Evolutionary conservation across 768 basidiomycete species (phyloP).

Genomic region (Phaeolepiota aurea): DNA sequence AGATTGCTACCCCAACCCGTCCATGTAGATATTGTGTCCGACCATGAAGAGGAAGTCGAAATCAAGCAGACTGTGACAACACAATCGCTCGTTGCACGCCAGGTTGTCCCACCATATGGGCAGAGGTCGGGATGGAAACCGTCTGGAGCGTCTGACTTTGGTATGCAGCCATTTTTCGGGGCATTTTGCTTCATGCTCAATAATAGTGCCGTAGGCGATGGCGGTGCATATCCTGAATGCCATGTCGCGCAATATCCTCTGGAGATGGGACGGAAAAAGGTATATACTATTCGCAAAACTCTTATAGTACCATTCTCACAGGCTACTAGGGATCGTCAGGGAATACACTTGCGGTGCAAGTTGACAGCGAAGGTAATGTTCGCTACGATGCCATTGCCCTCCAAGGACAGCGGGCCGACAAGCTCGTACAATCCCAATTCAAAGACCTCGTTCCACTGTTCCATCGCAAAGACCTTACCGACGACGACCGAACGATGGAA

Average conservation of each 20-base stretch:
- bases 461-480: conserved; percentile 81
- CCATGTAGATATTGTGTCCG: conserved; percentile 39
- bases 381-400: conserved; percentile 96
- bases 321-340: conserved; percentile 62
- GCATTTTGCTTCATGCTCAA: conserved; percentile 2
- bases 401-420: conserved; percentile 85
- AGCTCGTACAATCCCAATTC: conserved; percentile 89
- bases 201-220: conserved; percentile 45
- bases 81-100: conserved; percentile 38
- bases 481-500: conserved; percentile 71
- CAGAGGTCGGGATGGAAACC: conserved; percentile 85
- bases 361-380: conserved; percentile 93
- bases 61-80: conserved; percentile 23
- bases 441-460: conserved; percentile 93
- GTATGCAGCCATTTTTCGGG: conserved; percentile 29
- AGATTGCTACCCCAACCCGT: conserved; percentile 56
- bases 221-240: conserved; percentile 90
- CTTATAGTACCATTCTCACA: conserved; percentile 19
- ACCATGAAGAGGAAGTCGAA: conserved; percentile 51
- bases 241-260: conserved; percentile 96
- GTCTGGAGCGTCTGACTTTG: conserved; percentile 73
- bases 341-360: conserved; percentile 93
- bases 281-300: conserved; percentile 19
- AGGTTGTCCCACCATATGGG: conserved; percentile 74
- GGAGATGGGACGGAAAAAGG: conserved; percentile 94